Evolutionary conservation across 176 grass and related monocot genomes (phyloP), one percentile per base, ranked within the genome.

Genomic region (Musa troglodytarum): DNA sequence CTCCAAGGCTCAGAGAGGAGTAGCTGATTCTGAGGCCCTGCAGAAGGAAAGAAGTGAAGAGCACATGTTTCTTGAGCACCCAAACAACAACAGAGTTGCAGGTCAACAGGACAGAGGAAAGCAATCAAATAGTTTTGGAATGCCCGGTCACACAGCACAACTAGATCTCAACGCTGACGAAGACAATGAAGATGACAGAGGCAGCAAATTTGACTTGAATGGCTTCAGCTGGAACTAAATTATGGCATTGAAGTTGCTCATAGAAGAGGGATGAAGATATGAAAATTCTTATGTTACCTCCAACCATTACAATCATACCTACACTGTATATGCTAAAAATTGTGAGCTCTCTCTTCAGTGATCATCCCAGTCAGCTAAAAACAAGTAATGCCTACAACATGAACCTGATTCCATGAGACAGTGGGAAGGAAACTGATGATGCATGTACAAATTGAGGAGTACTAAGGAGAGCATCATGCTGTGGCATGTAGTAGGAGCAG

Each of bases 161-260:
- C 73, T 92, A 69, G 87, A 92, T 73, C 85, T 96, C 1, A 90
- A 79, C 74, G 81, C 83, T 19, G 84, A 74, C 64, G 51, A 72
- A 5, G 66, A 8, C 13, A 61, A 71, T 81, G 57, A 68, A n/a
- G 80, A 54, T n/a, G 53, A 49, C 50, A 62, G 49, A 64, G 71
- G 50, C 15, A 63, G 81, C 78, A 85, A 79, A 25, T 85, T 96
- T 11, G 93, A 90, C 82, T 75, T 92, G 63, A 96, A 96, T 57
- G 90, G 87, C 26, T 83, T 87, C 3, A 82, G 71, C 73, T 92
- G 93, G 93, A 87, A 71, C 77, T 96, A 25, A 43, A 50, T 70
- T 50, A 11, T 65, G 22, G 11, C 63, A 65, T 11, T 25, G 63
- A 65, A 65, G 24, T 24, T 65, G 22, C 7, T 65, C 12, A 65